Base-by-base conservation (phyloP, 2,329 filamentous ascomycete species). In the Aspergillus sp. region DNA sequence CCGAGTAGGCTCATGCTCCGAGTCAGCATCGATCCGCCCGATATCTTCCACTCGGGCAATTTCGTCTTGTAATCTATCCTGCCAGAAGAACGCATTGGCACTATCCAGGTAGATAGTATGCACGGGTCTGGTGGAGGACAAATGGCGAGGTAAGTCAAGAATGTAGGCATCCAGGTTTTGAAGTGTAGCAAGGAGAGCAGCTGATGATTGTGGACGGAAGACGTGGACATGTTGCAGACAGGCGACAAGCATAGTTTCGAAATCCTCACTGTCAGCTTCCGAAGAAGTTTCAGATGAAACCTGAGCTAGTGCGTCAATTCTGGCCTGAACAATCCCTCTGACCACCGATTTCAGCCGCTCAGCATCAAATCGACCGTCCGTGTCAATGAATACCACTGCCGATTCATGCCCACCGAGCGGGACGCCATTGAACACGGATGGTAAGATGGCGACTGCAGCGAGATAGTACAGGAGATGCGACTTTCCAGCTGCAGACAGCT, bases 401-500 rank as follows among this genome's bases (percentile, higher is more conserved):
- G 80, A 76, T 30, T 77, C 74, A 53, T 79, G 79, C 17, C 85
- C 84, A 25, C 73, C 70, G 1, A 83, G 65, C 1, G 65, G 55
- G 12, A 73, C 61, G 9, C 70, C 68, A 1, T 72, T 64, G 55
- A 70, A 64, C 5, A 65, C 60, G 10, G 65, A 56, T 0, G 85
- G 85, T 0, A 89, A 76, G 8, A 86, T 75, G 36, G 82, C 79
- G 9, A 79, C 67, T 2, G 82, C 79, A 28, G 79, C 79, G 43
- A 88, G 72, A 61, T 84, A 80, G 72, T 88, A 86, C 38, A 89
- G 74, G 0, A 89, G 69, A 38, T 85, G 81, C 1, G 86, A 84
- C 72, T 87, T 88, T 9, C 86, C 87, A 10, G 80, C 76, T 25
- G 79, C 80, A 3, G 84, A 75, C 12, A 76, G 75, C 38, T 77